phyloP scores from a whole-genome alignment of 345 rosid species.

The Alliaria petiolata region DNA sequence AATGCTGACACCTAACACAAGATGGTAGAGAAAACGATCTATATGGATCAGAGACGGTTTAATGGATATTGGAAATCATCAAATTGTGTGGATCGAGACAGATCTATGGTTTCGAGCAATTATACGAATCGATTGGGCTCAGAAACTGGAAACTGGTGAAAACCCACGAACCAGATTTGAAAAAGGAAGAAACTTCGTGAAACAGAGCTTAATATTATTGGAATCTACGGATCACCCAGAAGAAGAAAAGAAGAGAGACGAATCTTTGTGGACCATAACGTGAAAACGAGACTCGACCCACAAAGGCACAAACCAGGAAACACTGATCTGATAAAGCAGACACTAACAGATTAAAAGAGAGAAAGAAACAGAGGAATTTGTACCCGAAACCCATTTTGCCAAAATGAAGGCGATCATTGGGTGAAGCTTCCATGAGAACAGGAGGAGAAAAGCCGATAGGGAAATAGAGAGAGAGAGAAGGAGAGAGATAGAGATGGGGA shows the following conservation, averaged over 20 bases:
- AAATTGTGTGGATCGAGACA: neutral
- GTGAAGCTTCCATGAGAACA: slow-evolving; percentile 68
- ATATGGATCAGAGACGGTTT: neutral
- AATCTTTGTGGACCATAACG: neutral
- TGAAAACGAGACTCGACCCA: neutral
- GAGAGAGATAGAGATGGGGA: neutral
- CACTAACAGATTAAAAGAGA: neutral
- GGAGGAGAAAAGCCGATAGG: slow-evolving; percentile 23
- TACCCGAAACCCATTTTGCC: slow-evolving; percentile 98
- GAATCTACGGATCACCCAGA: neutral
- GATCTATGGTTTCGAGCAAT: slow-evolving; percentile 11
- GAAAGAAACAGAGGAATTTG: slow-evolving; percentile 7
- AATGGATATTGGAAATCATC: neutral
- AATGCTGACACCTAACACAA: slow-evolving; percentile 74
- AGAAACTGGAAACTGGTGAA: neutral
- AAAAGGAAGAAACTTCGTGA: neutral
- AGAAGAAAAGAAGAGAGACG: neutral
- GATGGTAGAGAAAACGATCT: slow-evolving; percentile 7
- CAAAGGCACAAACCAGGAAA: neutral
- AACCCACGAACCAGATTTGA: neutral
- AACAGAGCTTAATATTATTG: neutral
- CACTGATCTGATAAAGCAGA: slow-evolving; percentile 4
- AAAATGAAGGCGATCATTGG: slow-evolving; percentile 65
- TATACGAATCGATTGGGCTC: neutral
- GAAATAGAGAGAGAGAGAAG: no score